Conservation (phyloP, 441 rosid genomes). For the Erodium moschatum region DNA sequence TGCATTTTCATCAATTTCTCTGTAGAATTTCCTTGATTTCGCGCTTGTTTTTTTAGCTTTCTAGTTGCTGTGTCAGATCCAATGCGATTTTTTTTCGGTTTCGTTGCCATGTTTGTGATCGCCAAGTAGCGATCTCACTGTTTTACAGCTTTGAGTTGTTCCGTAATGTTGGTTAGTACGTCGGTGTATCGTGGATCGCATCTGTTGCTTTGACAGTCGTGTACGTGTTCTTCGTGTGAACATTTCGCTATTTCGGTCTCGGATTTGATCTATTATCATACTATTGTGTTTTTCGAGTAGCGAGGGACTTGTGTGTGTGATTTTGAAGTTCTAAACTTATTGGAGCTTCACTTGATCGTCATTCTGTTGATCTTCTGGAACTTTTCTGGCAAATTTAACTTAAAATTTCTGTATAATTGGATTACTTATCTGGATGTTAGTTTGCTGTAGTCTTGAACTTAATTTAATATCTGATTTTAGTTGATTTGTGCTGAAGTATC, state of each 20-base stretch:
- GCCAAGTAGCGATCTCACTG: neutral
- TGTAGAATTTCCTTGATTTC: neutral
- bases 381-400: neutral
- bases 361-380: neutral
- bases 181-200: neutral
- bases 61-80: neutral
- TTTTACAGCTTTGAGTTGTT: neutral
- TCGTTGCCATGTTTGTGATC: neutral
- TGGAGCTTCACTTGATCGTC: neutral
- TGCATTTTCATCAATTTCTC: constrained; percentile 1
- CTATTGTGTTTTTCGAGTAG: neutral
- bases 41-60: neutral
- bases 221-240: neutral
- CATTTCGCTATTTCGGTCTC: neutral
- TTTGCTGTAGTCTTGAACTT: neutral
- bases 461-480: neutral
- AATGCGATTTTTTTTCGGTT: neutral
- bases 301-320: neutral
- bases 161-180: neutral
- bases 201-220: neutral
- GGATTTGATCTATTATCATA: neutral
- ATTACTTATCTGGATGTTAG: neutral
- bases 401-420: neutral
- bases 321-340: neutral
- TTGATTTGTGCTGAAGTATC: neutral